phyloP scores from a whole-genome alignment of 23 red algal species.

The Rhodosorus marinus region DNA sequence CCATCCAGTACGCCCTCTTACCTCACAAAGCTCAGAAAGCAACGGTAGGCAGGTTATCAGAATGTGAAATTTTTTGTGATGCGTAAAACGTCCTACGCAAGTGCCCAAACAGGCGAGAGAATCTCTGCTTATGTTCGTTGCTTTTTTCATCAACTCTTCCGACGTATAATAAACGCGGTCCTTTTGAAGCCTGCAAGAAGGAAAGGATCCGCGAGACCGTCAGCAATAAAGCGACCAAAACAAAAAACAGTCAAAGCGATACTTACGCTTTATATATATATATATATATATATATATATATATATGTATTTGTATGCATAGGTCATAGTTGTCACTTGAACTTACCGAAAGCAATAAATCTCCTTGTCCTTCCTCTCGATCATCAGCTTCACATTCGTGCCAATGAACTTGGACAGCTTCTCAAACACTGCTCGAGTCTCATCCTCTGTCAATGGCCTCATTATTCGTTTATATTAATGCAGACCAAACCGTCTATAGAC shows the following conservation, averaged over 20 bases:
- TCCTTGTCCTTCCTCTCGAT: conserved; percentile 36
- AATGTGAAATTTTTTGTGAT: conserved; percentile 83
- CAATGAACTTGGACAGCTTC: conserved; percentile 76
- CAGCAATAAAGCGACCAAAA: not conserved
- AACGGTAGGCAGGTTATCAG: conserved; percentile 55
- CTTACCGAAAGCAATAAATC: conserved; percentile 62
- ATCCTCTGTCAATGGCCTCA: conserved; percentile 90
- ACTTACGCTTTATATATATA: too few relatives aligned
- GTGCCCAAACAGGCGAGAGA: conserved; percentile 49
- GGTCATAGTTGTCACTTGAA: too few relatives aligned
- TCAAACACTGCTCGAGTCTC: conserved; percentile 82
- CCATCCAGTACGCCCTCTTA: too few relatives aligned
- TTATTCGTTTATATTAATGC: too few relatives aligned
- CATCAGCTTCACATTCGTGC: conserved; percentile 69
- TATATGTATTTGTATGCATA: too few relatives aligned
- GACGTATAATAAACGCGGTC: conserved; percentile 86
- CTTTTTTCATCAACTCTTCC: conserved; percentile 34
- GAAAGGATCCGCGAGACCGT: not conserved
- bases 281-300: too few relatives aligned
- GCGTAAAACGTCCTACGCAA: conserved; percentile 94
- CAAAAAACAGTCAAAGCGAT: too few relatives aligned
- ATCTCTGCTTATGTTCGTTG: conserved; percentile 37
- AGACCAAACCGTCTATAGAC: too few relatives aligned
- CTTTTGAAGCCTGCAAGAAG: conserved; percentile 37
- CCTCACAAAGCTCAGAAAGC: conserved; percentile 39